phyloP scores from a whole-genome alignment of 2,329 filamentous ascomycete genomes.

The Graphilbum fragrans region DNA sequence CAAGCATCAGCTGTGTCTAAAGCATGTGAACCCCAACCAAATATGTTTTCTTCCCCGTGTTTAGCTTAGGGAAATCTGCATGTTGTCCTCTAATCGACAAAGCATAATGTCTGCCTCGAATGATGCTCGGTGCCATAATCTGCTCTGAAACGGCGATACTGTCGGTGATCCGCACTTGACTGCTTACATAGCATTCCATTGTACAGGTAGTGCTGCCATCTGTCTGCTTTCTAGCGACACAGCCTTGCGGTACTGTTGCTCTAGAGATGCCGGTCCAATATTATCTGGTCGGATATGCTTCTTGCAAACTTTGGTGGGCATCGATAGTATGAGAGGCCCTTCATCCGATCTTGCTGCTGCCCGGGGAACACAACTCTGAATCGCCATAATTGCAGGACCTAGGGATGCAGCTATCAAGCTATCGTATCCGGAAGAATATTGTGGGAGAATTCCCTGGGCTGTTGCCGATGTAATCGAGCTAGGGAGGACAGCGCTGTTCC shows the following conservation, averaged over 20 bases:
- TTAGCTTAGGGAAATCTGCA: no score
- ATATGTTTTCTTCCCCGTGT: no score
- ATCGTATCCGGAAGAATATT: slow-evolving; percentile 9
- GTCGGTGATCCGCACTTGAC: no score
- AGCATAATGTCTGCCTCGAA: no score
- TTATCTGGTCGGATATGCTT: slow-evolving; percentile 26
- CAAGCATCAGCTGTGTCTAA: no score
- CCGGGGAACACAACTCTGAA: slow-evolving; percentile 7
- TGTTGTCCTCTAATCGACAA: no score
- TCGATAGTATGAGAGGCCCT: slow-evolving; percentile 8
- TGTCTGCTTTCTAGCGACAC: slow-evolving; percentile 8
- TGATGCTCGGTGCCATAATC: not conserved
- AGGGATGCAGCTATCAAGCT: slow-evolving; percentile 8
- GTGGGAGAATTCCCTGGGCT: slow-evolving; percentile 33
- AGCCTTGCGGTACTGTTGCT: slow-evolving; percentile 15
- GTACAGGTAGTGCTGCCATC: slow-evolving; percentile 5
- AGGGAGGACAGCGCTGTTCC: slow-evolving; percentile 19
- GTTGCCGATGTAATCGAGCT: slow-evolving; percentile 38
- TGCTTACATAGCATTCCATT: slow-evolving; percentile 5
- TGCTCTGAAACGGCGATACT: not conserved
- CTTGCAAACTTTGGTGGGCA: slow-evolving; percentile 25
- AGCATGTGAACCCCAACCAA: no score
- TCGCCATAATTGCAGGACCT: slow-evolving; percentile 4
- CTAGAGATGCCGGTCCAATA: slow-evolving; percentile 15
- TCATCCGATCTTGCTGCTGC: slow-evolving; percentile 10